Evolutionary conservation across 2,329 filamentous ascomycete genomes (phyloP).

Genomic region (Seiridium unicorne): DNA sequence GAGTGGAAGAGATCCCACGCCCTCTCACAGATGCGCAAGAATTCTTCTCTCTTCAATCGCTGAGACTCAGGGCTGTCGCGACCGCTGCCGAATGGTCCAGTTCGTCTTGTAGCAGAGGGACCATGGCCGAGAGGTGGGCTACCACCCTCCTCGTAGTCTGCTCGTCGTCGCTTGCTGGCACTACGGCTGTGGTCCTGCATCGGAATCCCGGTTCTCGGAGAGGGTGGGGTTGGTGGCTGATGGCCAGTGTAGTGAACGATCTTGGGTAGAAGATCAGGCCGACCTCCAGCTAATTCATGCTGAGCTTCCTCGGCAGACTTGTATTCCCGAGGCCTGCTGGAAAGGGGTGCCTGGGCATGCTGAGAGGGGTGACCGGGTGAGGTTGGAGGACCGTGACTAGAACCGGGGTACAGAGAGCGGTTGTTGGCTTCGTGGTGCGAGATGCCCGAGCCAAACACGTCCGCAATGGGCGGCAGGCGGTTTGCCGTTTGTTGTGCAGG

Average conservation of each 20-base stretch:
- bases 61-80: slow-evolving; percentile 81
- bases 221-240: slow-evolving; percentile 89
- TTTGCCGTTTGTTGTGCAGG: slow-evolving; percentile 88
- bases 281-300: slow-evolving; percentile 83
- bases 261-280: slow-evolving; percentile 87
- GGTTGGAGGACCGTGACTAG: slow-evolving; percentile 67
- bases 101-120: slow-evolving; percentile 54
- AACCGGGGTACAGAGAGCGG: slow-evolving; percentile 54
- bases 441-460: slow-evolving; percentile 86
- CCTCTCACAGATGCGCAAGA: slow-evolving; percentile 78
- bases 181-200: slow-evolving; percentile 53
- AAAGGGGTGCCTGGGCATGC: slow-evolving; percentile 48
- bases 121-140: slow-evolving; percentile 78
- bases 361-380: slow-evolving; percentile 72
- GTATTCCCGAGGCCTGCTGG: slow-evolving; percentile 76
- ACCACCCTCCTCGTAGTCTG: slow-evolving; percentile 91
- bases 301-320: slow-evolving; percentile 95
- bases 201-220: slow-evolving; percentile 58
- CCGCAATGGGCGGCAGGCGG: slow-evolving; percentile 86
- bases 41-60: slow-evolving; percentile 87
- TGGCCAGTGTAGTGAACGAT: slow-evolving; percentile 94
- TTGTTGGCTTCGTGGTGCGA: slow-evolving; percentile 55
- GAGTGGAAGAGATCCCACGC: slow-evolving; percentile 99
- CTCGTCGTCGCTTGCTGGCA: slow-evolving; percentile 72
- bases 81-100: slow-evolving; percentile 75